Conservation (phyloP, 352 stramenopile genomes). For the Pythium graminicola region DNA sequence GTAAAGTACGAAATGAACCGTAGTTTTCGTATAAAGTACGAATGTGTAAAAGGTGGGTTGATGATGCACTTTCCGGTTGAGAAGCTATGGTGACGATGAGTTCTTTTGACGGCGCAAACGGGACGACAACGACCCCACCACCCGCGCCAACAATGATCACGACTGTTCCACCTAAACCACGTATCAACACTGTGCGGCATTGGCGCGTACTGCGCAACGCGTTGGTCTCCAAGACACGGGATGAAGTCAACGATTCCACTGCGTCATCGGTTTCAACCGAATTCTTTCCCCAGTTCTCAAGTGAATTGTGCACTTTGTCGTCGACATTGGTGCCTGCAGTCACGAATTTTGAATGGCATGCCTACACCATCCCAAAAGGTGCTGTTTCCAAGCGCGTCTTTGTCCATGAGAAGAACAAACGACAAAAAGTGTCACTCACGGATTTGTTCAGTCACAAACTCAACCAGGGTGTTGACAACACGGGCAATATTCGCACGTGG, state of each 20-base stretch:
- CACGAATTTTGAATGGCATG: conserved; percentile 42
- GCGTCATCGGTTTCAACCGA: conserved; percentile 52
- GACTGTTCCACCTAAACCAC: neutral
- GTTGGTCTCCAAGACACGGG: conserved; percentile 30
- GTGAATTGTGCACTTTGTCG: neutral
- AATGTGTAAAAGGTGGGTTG: too few species aligned
- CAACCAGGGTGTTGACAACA: conserved; percentile 82
- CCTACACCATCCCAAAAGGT: conserved; percentile 31
- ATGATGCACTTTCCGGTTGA: too few species aligned
- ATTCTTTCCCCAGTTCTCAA: conserved; percentile 52
- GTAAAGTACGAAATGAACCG: conserved; percentile 11
- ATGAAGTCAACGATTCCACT: conserved; percentile 28
- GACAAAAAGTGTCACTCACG: conserved; percentile 41
- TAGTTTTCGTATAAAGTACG: conserved; percentile 9
- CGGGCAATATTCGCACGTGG: conserved; percentile 84
- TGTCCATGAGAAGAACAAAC: conserved; percentile 70
- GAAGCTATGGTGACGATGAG: too few species aligned
- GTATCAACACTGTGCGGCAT: conserved; percentile 45
- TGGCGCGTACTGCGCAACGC: conserved; percentile 67
- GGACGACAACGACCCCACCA: neutral
- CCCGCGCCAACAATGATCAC: neutral
- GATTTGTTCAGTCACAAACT: conserved; percentile 73
- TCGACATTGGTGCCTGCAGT: conserved; percentile 4
- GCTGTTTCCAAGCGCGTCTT: conserved; percentile 20
- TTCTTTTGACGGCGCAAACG: conserved; percentile 19